Conservation (phyloP, 106 monocot genomes). For the Apostasia shenzhenica region DNA sequence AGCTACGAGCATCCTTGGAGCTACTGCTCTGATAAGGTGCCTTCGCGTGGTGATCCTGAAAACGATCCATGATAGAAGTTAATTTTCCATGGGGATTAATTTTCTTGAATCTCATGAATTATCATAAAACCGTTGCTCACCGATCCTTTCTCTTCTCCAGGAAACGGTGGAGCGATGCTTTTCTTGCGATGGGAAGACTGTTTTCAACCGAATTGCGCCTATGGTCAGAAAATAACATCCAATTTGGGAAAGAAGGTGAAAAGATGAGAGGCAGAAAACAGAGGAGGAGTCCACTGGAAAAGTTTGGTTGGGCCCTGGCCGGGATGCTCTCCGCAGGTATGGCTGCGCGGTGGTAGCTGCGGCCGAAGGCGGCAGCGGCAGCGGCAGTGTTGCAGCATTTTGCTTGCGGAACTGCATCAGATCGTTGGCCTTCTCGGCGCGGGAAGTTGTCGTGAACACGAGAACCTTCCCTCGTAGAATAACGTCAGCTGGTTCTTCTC, state of each 20-base stretch:
- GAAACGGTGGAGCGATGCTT: constrained; percentile 53
- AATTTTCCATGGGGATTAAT: too few relatives aligned
- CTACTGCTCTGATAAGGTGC: constrained; percentile 35
- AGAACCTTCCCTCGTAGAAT: constrained; percentile 18
- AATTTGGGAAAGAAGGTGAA: background rate
- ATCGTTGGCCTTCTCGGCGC: constrained; percentile 10
- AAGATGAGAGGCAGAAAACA: background rate
- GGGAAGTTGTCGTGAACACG: constrained; percentile 18
- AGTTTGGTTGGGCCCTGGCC: background rate
- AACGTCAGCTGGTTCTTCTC: constrained; percentile 13
- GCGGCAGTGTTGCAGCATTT: background rate
- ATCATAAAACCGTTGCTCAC: background rate
- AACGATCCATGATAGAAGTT: background rate
- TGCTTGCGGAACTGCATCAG: constrained; percentile 19
- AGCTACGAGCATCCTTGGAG: background rate
- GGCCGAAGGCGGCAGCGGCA: background rate
- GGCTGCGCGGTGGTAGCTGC: background rate
- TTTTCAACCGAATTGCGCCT: too few relatives aligned
- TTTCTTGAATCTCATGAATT: background rate
- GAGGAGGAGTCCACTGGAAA: background rate
- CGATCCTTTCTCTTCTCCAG: constrained; percentile 62
- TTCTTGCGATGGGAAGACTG: constrained; percentile 60
- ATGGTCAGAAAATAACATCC: background rate
- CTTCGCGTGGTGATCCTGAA: constrained; percentile 38
- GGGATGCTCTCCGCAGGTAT: background rate